phyloP scores from a whole-genome alignment of 2,329 filamentous ascomycete genomes.

The Fusarium guadeloupense region DNA sequence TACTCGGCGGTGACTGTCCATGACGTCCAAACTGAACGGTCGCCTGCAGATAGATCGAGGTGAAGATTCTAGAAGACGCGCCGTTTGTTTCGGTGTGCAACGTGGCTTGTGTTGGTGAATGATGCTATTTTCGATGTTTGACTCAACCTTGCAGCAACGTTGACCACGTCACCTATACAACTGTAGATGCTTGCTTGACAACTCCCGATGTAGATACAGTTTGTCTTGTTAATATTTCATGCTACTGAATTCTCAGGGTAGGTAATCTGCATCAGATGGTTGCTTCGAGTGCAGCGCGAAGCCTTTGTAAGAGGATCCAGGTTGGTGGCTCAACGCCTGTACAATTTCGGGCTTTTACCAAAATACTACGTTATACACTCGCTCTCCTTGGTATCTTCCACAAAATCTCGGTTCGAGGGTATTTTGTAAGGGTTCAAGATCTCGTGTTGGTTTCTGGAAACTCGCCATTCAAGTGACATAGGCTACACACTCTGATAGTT shows the following conservation, averaged over 20 bases:
- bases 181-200: neutral
- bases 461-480: neutral
- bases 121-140: neutral
- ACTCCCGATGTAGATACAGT: neutral
- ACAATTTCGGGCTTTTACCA: constrained; percentile 4
- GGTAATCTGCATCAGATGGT: neutral
- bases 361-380: neutral
- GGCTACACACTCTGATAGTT: neutral
- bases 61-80: neutral
- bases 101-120: neutral
- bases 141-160: neutral
- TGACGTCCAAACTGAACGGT: neutral
- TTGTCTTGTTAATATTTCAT: neutral
- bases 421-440: neutral
- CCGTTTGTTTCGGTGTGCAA: neutral
- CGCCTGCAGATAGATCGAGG: neutral
- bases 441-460: neutral
- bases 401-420: neutral
- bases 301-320: neutral
- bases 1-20: constrained; percentile 7
- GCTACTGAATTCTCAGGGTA: neutral
- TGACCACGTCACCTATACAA: neutral
- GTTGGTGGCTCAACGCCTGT: neutral
- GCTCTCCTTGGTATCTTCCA: neutral
- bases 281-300: neutral